phyloP scores from a whole-genome alignment of 2,329 filamentous ascomycete species.

The Apiospora koreana region DNA sequence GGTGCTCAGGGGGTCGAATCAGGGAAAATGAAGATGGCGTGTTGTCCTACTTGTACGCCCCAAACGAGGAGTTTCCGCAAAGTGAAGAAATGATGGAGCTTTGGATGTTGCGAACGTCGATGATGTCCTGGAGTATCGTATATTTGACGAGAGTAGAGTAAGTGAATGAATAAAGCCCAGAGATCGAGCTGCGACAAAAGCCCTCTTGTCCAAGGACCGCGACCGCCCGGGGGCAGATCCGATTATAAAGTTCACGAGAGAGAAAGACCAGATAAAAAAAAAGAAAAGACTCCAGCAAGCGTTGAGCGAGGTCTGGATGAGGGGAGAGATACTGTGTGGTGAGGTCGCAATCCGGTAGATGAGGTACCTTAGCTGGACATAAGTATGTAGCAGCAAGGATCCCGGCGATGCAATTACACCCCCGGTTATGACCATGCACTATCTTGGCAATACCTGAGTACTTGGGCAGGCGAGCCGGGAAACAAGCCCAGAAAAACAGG shows the following conservation, averaged over 20 bases:
- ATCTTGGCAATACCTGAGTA: background rate
- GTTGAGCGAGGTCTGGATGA: background rate
- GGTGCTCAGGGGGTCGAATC: constrained; percentile 1
- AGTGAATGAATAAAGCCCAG: background rate
- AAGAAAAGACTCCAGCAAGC: background rate
- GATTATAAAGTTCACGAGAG: constrained; percentile 12
- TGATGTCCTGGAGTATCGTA: background rate
- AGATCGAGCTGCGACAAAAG: background rate
- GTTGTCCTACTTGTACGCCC: constrained; percentile 3
- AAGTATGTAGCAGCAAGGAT: constrained; percentile 11
- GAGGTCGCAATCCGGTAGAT: constrained; percentile 8
- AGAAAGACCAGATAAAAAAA: constrained; percentile 7
- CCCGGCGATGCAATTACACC: background rate
- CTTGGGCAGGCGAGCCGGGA: background rate
- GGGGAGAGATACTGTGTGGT: constrained; percentile 11
- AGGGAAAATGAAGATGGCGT: constrained; percentile 8
- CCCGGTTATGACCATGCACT: constrained; percentile 4
- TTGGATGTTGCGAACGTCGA: background rate
- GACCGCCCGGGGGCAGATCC: background rate
- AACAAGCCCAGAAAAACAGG: background rate
- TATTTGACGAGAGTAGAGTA: background rate
- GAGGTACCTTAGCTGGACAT: constrained; percentile 10
- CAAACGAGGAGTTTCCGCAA: background rate
- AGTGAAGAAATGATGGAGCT: background rate
- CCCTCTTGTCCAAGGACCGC: constrained; percentile 1